Conservation (phyloP, 192 early-diverging fungal species). For the Mortierella alpina region DNA sequence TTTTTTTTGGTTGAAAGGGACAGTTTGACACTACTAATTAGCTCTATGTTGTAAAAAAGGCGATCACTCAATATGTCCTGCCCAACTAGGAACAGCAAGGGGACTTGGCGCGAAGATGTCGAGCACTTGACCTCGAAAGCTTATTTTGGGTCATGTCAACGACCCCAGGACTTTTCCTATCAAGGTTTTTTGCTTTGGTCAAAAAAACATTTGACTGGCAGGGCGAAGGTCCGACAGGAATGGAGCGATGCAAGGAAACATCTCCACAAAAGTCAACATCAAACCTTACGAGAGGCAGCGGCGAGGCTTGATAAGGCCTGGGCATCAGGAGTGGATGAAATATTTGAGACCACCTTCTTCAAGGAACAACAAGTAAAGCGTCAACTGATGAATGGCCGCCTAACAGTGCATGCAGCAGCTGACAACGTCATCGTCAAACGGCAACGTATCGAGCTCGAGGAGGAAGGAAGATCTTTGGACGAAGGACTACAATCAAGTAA, state of each 20-base stretch:
- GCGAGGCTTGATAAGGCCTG: slow-evolving; percentile 15
- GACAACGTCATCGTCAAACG: slow-evolving; percentile 10
- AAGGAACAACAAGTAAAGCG: slow-evolving; percentile 1
- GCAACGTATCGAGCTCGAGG: slow-evolving; percentile 12
- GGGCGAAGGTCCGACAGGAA: slow-evolving; percentile 6
- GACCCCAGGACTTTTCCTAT: slow-evolving; percentile 21
- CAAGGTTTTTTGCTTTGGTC: slow-evolving; percentile 10
- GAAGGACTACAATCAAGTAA: slow-evolving; percentile 1
- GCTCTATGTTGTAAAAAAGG: neutral
- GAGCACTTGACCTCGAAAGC: slow-evolving; percentile 5
- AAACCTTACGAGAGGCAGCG: slow-evolving; percentile 17
- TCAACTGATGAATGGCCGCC: slow-evolving; percentile 3
- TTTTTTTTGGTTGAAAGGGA: neutral
- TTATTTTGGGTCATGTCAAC: slow-evolving; percentile 16
- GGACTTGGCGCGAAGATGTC: slow-evolving; percentile 3
- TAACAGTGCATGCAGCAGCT: slow-evolving; percentile 10
- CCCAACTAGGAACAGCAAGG: slow-evolving; percentile 1
- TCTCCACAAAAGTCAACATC: slow-evolving; percentile 13
- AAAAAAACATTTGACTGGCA: slow-evolving; percentile 13
- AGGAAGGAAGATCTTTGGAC: slow-evolving; percentile 16
- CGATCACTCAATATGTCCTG: slow-evolving; percentile 4
- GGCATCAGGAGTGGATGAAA: slow-evolving; percentile 10
- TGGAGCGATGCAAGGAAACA: slow-evolving; percentile 14
- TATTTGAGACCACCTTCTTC: slow-evolving; percentile 11
- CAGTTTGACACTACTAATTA: neutral